A percentile compares a stretch with the other conserved stretches of the same genome.
These are phyloP conservation scores for Chaetomiaceae sp. DNA, from an alignment of 2,329 filamentous ascomycete species.

Conservation along the genomic window DNA sequence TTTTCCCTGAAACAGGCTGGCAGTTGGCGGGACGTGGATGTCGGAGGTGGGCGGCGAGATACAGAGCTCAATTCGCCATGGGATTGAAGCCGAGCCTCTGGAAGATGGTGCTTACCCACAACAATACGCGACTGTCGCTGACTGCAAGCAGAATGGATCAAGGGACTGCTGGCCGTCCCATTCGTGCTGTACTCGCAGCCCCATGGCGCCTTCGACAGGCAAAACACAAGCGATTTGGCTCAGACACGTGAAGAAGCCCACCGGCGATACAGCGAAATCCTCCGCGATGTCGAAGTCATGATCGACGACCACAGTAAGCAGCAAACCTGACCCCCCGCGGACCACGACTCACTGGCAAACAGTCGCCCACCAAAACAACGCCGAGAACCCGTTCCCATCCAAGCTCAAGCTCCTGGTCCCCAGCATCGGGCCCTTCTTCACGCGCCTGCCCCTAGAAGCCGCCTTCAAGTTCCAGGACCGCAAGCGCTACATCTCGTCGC, in stretches of 20 bases:
- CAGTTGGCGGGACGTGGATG: background rate
- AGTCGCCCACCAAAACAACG: slow-evolving; percentile 68
- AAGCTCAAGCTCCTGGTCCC: slow-evolving; percentile 92
- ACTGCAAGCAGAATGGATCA: slow-evolving; percentile 75
- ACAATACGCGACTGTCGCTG: background rate
- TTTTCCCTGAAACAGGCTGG: background rate
- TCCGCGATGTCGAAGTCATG: slow-evolving; percentile 87
- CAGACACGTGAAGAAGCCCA: slow-evolving; percentile 78
- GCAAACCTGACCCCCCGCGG: background rate
- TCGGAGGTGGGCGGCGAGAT: too few relatives aligned
- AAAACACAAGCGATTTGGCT: slow-evolving; percentile 49
- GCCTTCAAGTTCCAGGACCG: slow-evolving; percentile 89
- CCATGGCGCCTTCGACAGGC: slow-evolving; percentile 72
- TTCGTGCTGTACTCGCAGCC: slow-evolving; percentile 97
- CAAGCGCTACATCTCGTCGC: slow-evolving; percentile 79
- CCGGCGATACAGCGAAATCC: slow-evolving; percentile 88
- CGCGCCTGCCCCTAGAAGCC: slow-evolving; percentile 75
- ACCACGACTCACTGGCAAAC: background rate
- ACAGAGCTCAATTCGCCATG: too few relatives aligned
- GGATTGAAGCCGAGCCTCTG: too few relatives aligned
- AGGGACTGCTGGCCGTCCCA: slow-evolving; percentile 86
- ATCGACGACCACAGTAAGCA: slow-evolving; percentile 81
- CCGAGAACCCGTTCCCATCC: slow-evolving; percentile 62
- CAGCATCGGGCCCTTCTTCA: slow-evolving; percentile 90
- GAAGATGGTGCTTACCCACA: too few relatives aligned